Conservation (phyloP, 1,139 yeast species). For the Suhomyces wounanorum region DNA sequence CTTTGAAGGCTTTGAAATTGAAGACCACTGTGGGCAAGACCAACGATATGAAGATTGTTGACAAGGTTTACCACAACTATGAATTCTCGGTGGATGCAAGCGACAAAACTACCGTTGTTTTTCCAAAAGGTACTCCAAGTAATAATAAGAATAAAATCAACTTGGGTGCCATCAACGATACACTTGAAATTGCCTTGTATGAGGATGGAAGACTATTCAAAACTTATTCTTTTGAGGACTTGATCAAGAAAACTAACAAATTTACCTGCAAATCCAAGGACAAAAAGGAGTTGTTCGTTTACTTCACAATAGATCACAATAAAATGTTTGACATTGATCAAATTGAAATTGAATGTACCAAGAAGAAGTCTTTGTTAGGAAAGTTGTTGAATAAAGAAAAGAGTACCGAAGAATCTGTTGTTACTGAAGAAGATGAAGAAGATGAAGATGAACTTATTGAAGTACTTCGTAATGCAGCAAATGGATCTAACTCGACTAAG, state of each 20-base stretch:
- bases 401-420: conserved; percentile 17
- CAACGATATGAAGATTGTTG: conserved; percentile 61
- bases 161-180: conserved; percentile 35
- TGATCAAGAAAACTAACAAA: conserved; percentile 39
- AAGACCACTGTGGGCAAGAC: conserved; percentile 54
- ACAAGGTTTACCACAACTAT: conserved; percentile 51
- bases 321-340: conserved; percentile 50
- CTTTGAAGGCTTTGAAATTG: conserved; percentile 70
- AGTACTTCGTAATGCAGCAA: conserved; percentile 11
- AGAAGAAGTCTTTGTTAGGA: conserved; percentile 28
- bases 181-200: conserved; percentile 45
- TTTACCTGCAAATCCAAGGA: conserved; percentile 48
- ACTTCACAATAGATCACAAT: conserved; percentile 50
- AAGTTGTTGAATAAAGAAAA: conserved; percentile 29
- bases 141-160: conserved; percentile 31
- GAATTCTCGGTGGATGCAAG: conserved; percentile 37
- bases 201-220: conserved; percentile 58
- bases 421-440: conserved; percentile 17
- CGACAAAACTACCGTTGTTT: conserved; percentile 37
- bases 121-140: conserved; percentile 43
- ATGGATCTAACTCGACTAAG: not conserved
- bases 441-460: not conserved
- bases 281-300: conserved; percentile 36
- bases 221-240: conserved; percentile 33
- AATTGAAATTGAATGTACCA: conserved; percentile 45